Evolutionary conservation across 2,329 filamentous ascomycete species (phyloP), one percentile per base, ranked within the genome.

Genomic region (Diaporthe aspalathi): DNA sequence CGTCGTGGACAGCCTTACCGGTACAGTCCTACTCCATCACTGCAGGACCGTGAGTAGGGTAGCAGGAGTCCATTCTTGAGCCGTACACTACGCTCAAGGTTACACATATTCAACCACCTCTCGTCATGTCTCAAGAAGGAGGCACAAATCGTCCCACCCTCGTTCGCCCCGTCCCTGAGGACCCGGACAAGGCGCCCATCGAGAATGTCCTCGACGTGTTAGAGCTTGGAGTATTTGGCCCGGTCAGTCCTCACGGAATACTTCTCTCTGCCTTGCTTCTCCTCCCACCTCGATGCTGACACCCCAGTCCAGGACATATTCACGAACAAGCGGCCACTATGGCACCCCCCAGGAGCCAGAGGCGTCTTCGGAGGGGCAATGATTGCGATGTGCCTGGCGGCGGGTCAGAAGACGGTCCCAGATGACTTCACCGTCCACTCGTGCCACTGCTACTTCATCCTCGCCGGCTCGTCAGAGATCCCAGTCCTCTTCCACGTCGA

Each of bases 381-480:
- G 47, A 98, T 99, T 76, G 95, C 95, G 60, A 95, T 98, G 86
- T 95, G 89, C 78, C 91, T 98, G 32, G 89, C 93, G 56, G 94
- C 96, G 2, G 96, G 94, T 29, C 94, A 97, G 81, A 90, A 91
- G 78, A 99, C 96, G 11, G 93, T 99, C 2, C 92, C 92, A 0
- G 81, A 85, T 32, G 87, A 93, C 79, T 98, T 97, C 82, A 89
- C 91, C 72, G 90, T 96, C 63, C 96, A 99, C 85, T 95, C 92
- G 79, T 98, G 97, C 93, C 96, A 99, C 87, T 98, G 96, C 88
- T 99, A 98, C 85, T 99, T 99, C 81, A 91, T 99, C 43, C 90
- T 98, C 2, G 95, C 95, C 5, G 96, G 96, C 35, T 93, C 95
- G 78, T 87, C 90, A 16, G 90, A 92, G 72, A 92, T 96, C 22